Conservation (phyloP, 768 basidiomycete genomes). For the Leucocoprinus birnbaumii region DNA sequence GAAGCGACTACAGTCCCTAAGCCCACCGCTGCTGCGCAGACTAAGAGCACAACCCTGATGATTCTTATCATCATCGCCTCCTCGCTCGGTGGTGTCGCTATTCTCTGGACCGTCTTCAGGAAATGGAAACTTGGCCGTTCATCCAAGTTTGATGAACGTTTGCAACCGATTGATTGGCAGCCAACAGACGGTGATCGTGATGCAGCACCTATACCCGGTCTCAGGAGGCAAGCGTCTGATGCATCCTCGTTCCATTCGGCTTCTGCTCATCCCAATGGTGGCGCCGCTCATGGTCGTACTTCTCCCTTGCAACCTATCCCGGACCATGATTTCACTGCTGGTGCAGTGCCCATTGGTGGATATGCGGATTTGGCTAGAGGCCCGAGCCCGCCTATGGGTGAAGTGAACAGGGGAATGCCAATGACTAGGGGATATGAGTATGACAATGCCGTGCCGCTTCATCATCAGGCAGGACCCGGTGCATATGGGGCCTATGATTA, state of each 20-base stretch:
- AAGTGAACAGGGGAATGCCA: constrained; percentile 6
- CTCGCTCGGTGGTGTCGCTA: constrained; percentile 61
- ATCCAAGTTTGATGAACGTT: constrained; percentile 75
- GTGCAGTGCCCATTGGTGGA: constrained; percentile 63
- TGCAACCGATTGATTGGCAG: constrained; percentile 88
- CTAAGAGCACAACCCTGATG: constrained; percentile 46
- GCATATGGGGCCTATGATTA: constrained; percentile 33
- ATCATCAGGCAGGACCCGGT: constrained; percentile 48
- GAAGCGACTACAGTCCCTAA: constrained; percentile 26
- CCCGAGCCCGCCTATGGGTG: constrained; percentile 60
- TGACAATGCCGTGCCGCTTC: constrained; percentile 57
- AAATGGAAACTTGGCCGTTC: constrained; percentile 90
- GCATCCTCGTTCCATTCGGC: constrained; percentile 73
- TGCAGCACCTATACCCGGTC: constrained; percentile 45
- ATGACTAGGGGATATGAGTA: constrained; percentile 29
- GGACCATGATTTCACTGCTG: constrained; percentile 78
- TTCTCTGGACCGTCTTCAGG: constrained; percentile 88
- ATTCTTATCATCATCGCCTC: constrained; percentile 70
- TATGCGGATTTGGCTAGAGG: constrained; percentile 84
- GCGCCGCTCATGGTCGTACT: constrained; percentile 7
- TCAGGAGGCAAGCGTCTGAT: constrained; percentile 51
- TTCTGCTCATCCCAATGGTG: constrained; percentile 28
- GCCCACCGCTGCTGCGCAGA: constrained; percentile 23
- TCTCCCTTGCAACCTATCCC: constrained; percentile 32
- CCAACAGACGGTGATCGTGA: constrained; percentile 47